Percentiles rank a stretch among this genome's conserved stretches.
Evolutionary conservation across 257 asterid species (phyloP).

Genomic region (Ehretia macrophylla): DNA sequence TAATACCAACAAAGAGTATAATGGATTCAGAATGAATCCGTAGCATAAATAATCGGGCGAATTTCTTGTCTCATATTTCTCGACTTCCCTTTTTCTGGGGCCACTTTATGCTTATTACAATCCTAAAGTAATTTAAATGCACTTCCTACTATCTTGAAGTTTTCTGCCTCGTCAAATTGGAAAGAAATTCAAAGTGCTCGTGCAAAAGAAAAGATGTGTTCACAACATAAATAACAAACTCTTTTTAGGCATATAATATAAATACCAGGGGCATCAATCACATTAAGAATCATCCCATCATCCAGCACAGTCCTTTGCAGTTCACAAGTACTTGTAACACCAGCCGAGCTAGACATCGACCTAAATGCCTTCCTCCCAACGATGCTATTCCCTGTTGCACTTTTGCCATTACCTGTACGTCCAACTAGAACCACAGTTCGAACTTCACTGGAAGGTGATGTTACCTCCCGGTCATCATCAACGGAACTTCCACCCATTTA

Average conservation of each 20-base stretch:
- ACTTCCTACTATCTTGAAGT: too few species aligned
- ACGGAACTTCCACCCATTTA: constrained; percentile 69
- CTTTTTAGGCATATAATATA: not conserved
- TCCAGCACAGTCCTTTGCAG: constrained; percentile 45
- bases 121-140: too few species aligned
- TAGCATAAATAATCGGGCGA: too few species aligned
- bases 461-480: constrained; percentile 81
- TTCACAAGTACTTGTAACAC: constrained; percentile 85
- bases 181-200: too few species aligned
- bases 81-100: too few species aligned
- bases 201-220: not conserved
- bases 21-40: too few species aligned
- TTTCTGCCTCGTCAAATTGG: too few species aligned
- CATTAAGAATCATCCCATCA: constrained; percentile 60
- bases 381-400: constrained; percentile 92
- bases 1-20: too few species aligned
- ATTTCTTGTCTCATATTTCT: too few species aligned
- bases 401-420: constrained; percentile 88
- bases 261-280: constrained; percentile 86
- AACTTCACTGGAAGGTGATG: constrained; percentile 39
- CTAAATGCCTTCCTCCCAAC: constrained; percentile 56
- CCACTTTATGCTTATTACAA: too few species aligned
- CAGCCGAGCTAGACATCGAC: constrained; percentile 72
- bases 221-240: not conserved
- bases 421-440: constrained; percentile 79